Conservation (phyloP, 306 rosid genomes). For the Vigna unguiculata region DNA sequence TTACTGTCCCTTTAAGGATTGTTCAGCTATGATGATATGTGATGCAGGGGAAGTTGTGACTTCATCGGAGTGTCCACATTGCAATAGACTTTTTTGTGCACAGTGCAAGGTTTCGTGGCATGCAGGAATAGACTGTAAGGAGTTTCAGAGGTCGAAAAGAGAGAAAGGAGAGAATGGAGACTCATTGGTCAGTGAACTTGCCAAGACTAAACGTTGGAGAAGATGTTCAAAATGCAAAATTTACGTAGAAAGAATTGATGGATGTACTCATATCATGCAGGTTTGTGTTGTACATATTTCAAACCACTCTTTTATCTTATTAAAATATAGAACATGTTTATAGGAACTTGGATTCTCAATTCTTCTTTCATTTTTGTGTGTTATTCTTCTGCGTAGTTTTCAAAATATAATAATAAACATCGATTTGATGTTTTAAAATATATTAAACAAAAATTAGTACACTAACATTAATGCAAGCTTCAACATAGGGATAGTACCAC, state of each 20-base stretch:
- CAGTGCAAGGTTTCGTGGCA: slow-evolving; percentile 73
- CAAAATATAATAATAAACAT: too few species aligned
- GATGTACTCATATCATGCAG: slow-evolving; percentile 55
- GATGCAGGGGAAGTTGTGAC: slow-evolving; percentile 56
- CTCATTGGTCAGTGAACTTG: slow-evolving; percentile 55
- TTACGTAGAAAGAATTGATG: slow-evolving; percentile 56
- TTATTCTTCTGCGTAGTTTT: too few species aligned
- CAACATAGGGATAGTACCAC: too few species aligned
- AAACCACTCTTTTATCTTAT: too few species aligned
- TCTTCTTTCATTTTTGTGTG: too few species aligned
- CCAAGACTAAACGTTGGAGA: slow-evolving; percentile 53
- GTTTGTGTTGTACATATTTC: not conserved
- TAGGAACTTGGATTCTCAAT: too few species aligned
- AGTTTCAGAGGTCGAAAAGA: slow-evolving; percentile 49
- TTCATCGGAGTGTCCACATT: slow-evolving; percentile 58
- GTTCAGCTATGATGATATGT: slow-evolving; percentile 55
- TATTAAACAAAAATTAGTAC: too few species aligned
- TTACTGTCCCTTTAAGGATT: slow-evolving; percentile 68
- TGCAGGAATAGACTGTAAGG: slow-evolving; percentile 48
- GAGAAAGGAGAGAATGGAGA: not conserved
- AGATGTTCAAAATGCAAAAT: slow-evolving; percentile 60
- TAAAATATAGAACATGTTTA: too few species aligned
- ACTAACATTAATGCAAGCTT: too few species aligned
- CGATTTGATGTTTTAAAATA: too few species aligned
- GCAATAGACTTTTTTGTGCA: slow-evolving; percentile 70